Evolutionary conservation across 1,284 basidiomycete species (phyloP).

Genomic region (Amylostereum areolatum): DNA sequence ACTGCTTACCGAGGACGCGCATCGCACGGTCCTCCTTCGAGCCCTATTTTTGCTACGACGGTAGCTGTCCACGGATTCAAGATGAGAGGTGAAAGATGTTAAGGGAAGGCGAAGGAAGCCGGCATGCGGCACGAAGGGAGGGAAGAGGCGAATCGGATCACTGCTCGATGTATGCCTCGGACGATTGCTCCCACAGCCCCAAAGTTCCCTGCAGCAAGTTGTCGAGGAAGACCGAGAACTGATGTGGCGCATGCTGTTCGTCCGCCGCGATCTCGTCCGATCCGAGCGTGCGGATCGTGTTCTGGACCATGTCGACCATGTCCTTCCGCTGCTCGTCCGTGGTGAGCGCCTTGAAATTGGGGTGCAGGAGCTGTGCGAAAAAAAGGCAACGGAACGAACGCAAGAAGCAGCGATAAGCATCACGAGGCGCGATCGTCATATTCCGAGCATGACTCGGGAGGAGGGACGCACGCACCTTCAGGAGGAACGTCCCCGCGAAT

Average conservation of each 20-base stretch:
- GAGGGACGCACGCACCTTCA: slow-evolving; percentile 20
- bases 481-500: slow-evolving; percentile 33
- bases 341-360: slow-evolving; percentile 20
- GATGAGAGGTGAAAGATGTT: no score
- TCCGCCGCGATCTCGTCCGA: slow-evolving; percentile 16
- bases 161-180: no score
- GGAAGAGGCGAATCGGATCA: no score
- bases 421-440: neutral
- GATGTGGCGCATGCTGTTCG: slow-evolving; percentile 22
- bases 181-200: no score
- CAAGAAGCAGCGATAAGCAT: neutral
- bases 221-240: slow-evolving; percentile 23
- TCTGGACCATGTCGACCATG: slow-evolving; percentile 19
- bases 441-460: neutral
- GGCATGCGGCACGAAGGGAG: no score
- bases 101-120: no score
- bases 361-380: slow-evolving; percentile 19
- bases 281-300: slow-evolving; percentile 19
- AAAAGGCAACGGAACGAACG: neutral
- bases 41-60: no score
- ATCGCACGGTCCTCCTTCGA: no score
- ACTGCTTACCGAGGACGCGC: no score
- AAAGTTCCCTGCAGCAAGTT: no score
- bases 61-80: no score
- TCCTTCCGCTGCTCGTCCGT: slow-evolving; percentile 20